Evolutionary conservation across 495 filamentous ascomycete genomes (phyloP).

Genomic region (Penicillium goetzii): DNA sequence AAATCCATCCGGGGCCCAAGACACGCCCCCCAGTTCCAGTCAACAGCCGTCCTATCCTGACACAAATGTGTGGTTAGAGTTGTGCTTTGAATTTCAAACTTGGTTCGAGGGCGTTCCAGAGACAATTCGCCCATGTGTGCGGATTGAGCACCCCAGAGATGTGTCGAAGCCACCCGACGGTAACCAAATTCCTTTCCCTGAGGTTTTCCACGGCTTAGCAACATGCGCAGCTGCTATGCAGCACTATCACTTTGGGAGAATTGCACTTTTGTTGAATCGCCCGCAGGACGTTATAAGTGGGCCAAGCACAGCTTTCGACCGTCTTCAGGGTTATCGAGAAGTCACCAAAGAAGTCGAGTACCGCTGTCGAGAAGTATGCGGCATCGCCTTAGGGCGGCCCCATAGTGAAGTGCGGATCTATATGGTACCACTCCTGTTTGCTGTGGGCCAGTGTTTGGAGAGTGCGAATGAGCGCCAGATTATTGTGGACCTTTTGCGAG

Average conservation of each 20-base stretch:
- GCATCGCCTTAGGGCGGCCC: conserved; percentile 45
- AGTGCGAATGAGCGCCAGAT: conserved; percentile 39
- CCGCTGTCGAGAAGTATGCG: conserved; percentile 43
- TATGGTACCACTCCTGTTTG: conserved; percentile 45
- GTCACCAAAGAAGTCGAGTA: conserved; percentile 50
- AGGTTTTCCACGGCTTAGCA: conserved; percentile 40
- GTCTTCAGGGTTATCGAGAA: conserved; percentile 45
- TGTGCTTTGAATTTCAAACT: conserved; percentile 44
- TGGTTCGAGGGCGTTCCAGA: conserved; percentile 51
- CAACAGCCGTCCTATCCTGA: conserved; percentile 23
- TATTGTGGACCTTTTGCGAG: conserved; percentile 41
- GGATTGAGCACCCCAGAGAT: conserved; percentile 42
- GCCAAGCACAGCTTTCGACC: conserved; percentile 46
- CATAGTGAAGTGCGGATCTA: conserved; percentile 40
- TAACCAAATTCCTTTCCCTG: conserved; percentile 41
- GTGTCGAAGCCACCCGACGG: conserved; percentile 28
- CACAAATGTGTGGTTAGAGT: conserved; percentile 42
- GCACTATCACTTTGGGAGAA: conserved; percentile 48
- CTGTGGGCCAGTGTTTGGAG: conserved; percentile 47
- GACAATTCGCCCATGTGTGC: conserved; percentile 45
- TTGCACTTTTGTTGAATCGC: conserved; percentile 44
- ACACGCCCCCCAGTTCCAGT: neutral
- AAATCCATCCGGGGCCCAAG: conserved; percentile 15
- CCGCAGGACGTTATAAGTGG: conserved; percentile 41
- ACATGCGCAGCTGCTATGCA: conserved; percentile 46